Base-by-base conservation (phyloP, 2,329 filamentous ascomycete genomes). In the Botrytis porri region DNA sequence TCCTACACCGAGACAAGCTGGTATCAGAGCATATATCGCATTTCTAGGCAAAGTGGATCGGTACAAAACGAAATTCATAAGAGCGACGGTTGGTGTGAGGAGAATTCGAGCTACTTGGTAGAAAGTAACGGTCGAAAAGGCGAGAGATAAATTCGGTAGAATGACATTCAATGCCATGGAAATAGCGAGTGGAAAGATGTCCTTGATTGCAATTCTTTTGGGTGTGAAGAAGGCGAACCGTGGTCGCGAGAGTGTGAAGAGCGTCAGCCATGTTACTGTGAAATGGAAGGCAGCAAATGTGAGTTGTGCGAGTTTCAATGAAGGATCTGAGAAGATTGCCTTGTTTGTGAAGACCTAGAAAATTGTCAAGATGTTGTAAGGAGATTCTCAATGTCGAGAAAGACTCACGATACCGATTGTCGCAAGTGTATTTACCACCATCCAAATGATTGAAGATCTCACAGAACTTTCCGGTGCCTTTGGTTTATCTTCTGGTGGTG, bases 151-250 rank as follows among this genome's bases (percentile, higher is more conserved):
- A 78, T 92, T 92, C 16, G 89, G 89, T 16, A 92, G 84, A 75
- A 92, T 89, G 79, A 92, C 89, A 80, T 92, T 92, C 74, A 90
- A 84, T 69, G 88, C 86, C 90, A 93, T 92, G 78, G 89, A 87
- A 43, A 90, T 78, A 4, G 89, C 88, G n/a, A 92, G 84, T 4
- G 90, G 90, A 29, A 91, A 82, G 72, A 92, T 87, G 51, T 88
- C 85, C 73, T 83, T 82, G 66, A 90, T 81, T 45, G 86, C 82
- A 57, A 87, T 86, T 67, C 86, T 84, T 59, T 88, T 86, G 2
- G 89, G 87, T 25, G 82, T 81, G 80, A 92, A 92, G 79, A 89
- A 86, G 74, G 83, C 84, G 75, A 91, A 85, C 41, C 80, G 81
- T n/a, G 86, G 87, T 2, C 86, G 85, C 35, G 90, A 91, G 74